Conservation (phyloP, 2,329 filamentous ascomycete species). For the Cadophora sp. region DNA sequence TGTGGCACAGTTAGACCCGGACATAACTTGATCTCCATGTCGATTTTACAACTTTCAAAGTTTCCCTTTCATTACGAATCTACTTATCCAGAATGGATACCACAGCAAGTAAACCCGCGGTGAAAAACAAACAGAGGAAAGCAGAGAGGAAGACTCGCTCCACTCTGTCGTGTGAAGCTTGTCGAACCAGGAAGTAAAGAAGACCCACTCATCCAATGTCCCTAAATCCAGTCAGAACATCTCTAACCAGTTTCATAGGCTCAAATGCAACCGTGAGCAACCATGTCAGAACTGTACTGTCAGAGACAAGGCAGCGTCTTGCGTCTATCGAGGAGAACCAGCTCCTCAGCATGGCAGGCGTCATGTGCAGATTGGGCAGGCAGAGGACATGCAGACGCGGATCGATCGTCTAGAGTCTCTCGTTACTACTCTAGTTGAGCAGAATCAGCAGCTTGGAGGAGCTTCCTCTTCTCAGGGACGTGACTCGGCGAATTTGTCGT, state of each 20-base stretch:
- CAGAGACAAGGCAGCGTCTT: conserved; percentile 77
- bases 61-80: background rate
- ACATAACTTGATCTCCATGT: background rate
- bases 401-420: conserved; percentile 46
- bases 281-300: conserved; percentile 95
- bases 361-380: conserved; percentile 75
- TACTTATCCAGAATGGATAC: background rate
- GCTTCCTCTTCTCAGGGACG: background rate
- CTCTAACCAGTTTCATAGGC: conserved; percentile 48
- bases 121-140: conserved; percentile 22
- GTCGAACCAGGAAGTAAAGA: conserved; percentile 38
- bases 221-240: background rate
- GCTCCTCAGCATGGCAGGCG: conserved; percentile 63
- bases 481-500: background rate
- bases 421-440: conserved; percentile 57
- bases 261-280: conserved; percentile 89
- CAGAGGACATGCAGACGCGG: conserved; percentile 77
- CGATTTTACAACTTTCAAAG: background rate
- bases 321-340: conserved; percentile 73
- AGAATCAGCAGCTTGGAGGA: conserved; percentile 51
- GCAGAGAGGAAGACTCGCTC: conserved; percentile 28
- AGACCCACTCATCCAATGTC: background rate
- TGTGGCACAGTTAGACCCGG: conserved; percentile 7
- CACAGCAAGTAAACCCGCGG: conserved; percentile 18
- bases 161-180: conserved; percentile 35